Conservation (phyloP, 2,329 filamentous ascomycete species). For the Fusarium brachygibbosum region DNA sequence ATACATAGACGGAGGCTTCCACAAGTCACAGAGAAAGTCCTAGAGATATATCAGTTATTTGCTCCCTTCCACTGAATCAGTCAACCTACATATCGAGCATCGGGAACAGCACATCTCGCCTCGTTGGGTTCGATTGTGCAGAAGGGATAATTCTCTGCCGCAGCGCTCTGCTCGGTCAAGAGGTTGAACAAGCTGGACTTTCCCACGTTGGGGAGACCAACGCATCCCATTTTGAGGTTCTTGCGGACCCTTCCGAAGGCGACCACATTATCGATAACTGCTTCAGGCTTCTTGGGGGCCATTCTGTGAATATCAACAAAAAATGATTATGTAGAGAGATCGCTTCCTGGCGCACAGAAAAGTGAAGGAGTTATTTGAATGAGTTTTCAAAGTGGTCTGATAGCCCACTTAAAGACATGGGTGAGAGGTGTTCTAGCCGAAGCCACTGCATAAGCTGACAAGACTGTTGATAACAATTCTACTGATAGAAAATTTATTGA, state of each 20-base stretch:
- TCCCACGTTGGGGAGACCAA: constrained; percentile 61
- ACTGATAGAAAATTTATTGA: accelerated
- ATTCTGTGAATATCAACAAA: constrained; percentile 47
- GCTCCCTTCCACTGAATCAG: not conserved
- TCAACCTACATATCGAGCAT: constrained; percentile 58
- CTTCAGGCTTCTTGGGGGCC: constrained; percentile 59
- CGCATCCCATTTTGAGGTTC: constrained; percentile 63
- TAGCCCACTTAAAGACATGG: constrained; percentile 47
- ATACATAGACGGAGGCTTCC: constrained; percentile 62
- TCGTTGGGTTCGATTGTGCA: constrained; percentile 63
- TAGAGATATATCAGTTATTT: constrained; percentile 29
- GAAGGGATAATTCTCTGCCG: constrained; percentile 62
- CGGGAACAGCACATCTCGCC: constrained; percentile 60
- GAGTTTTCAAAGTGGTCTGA: constrained; percentile 49
- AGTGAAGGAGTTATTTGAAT: constrained; percentile 32
- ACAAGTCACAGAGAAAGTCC: constrained; percentile 61
- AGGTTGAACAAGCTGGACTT: constrained; percentile 63
- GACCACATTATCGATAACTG: constrained; percentile 59
- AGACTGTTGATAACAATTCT: not conserved
- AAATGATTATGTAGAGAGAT: constrained; percentile 8
- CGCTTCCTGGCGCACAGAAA: constrained; percentile 16
- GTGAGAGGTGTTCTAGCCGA: constrained; percentile 29
- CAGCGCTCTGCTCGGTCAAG: constrained; percentile 61
- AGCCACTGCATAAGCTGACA: constrained; percentile 10
- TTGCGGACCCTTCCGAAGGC: constrained; percentile 60